phyloP scores from a whole-genome alignment of 495 filamentous ascomycete species.

The Beverwykella pulmonaria region DNA sequence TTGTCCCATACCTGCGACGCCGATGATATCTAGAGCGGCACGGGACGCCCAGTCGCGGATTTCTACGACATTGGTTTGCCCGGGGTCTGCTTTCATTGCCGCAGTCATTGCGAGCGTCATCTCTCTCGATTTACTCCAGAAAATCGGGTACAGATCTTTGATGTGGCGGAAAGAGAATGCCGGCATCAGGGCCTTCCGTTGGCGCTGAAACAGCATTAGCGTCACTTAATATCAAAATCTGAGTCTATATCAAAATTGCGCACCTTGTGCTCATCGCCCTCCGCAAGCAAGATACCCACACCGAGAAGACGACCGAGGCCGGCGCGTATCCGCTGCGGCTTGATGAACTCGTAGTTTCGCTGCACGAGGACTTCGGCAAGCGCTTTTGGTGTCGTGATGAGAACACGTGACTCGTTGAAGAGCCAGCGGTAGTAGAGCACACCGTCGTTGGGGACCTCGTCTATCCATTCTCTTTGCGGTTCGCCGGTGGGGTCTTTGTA shows the following conservation, averaged over 20 bases:
- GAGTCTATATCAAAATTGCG: background rate
- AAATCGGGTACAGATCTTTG: constrained; percentile 81
- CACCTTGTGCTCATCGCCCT: constrained; percentile 81
- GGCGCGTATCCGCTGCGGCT: constrained; percentile 61
- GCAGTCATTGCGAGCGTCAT: constrained; percentile 48
- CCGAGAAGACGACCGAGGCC: constrained; percentile 69
- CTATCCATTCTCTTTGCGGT: constrained; percentile 68
- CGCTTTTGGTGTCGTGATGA: constrained; percentile 66
- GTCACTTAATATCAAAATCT: background rate
- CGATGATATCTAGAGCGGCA: constrained; percentile 85
- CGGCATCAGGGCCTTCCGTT: constrained; percentile 78
- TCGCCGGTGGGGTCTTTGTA: constrained; percentile 60
- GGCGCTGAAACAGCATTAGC: constrained; percentile 45
- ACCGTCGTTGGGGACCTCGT: constrained; percentile 79
- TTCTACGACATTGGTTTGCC: constrained; percentile 58
- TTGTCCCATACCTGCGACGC: constrained; percentile 74
- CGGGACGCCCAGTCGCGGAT: constrained; percentile 67
- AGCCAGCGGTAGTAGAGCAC: constrained; percentile 74
- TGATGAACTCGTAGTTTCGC: constrained; percentile 78
- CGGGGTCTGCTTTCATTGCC: constrained; percentile 45
- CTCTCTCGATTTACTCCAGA: constrained; percentile 71
- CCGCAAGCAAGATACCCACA: constrained; percentile 75
- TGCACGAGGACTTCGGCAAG: constrained; percentile 61
- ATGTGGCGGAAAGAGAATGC: constrained; percentile 85
- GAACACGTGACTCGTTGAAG: constrained; percentile 71